These are phyloP conservation scores for Guadua angustifolia DNA, from an alignment of 176 grass and related monocot species.

Conservation along the genomic window DNA sequence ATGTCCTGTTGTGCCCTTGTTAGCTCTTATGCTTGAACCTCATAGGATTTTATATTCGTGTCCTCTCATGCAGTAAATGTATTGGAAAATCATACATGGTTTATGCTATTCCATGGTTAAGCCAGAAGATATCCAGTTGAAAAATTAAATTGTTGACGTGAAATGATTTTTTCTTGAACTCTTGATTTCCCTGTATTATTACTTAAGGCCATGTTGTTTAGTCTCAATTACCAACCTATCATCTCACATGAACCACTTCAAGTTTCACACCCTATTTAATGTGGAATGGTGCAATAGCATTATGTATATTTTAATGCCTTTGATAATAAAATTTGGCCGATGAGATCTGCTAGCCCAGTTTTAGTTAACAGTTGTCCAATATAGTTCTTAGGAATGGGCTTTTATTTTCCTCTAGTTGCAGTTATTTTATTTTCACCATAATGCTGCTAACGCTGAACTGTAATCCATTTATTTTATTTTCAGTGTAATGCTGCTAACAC, in stretches of 20 bases:
- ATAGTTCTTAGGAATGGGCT: not conserved
- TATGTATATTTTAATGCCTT: constrained; percentile 4
- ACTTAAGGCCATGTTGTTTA: not conserved
- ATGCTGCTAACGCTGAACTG: constrained; percentile 19
- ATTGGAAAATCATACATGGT: not conserved
- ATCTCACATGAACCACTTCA: constrained; percentile 18
- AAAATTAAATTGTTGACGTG: constrained; percentile 7
- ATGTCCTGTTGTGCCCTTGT: constrained; percentile 15
- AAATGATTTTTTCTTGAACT: constrained; percentile 23
- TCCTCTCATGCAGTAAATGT: not conserved
- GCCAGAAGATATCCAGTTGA: constrained; percentile 32
- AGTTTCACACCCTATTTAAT: not conserved
- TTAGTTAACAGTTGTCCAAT: constrained; percentile 19
- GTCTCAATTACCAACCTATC: not conserved
- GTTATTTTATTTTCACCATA: constrained; percentile 2
- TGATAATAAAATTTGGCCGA: constrained; percentile 16
- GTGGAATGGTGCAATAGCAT: not conserved
- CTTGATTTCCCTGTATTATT: constrained; percentile 28
- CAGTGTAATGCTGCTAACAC: not conserved
- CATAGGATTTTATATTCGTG: not conserved
- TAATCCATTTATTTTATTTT: constrained; percentile 30
- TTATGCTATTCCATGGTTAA: constrained; percentile 32
- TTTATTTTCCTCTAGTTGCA: not conserved
- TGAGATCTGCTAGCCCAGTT: not conserved
- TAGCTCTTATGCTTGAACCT: constrained; percentile 30